phyloP scores from a whole-genome alignment of 805 yeast genomes.

The Yarrowia sp. region DNA sequence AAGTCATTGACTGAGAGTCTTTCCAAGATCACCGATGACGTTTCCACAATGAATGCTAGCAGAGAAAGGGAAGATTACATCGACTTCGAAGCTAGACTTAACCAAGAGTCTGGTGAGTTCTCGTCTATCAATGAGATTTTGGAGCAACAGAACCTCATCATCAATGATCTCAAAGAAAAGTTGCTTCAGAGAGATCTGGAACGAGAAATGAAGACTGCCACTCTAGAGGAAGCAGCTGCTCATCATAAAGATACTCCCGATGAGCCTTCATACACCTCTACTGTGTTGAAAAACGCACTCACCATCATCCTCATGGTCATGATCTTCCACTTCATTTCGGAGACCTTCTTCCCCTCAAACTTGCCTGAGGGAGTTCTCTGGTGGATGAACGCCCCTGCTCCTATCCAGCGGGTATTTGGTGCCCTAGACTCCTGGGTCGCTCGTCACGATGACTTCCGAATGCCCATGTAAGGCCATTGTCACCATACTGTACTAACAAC shows the following conservation, averaged over 20 bases:
- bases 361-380: conserved; percentile 26
- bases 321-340: conserved; percentile 15
- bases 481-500: not conserved
- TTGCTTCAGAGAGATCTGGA: conserved; percentile 1
- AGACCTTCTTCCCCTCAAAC: conserved; percentile 19
- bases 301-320: not conserved
- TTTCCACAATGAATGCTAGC: not conserved
- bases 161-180: conserved; percentile 14
- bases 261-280: not conserved
- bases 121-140: conserved; percentile 11
- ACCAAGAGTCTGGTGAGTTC: not conserved
- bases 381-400: conserved; percentile 31
- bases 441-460: conserved; percentile 19
- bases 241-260: no score
- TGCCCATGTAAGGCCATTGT: conserved; percentile 18
- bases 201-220: not conserved
- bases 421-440: conserved; percentile 29
- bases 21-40: conserved; percentile 1
- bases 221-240: no score
- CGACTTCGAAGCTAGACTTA: conserved; percentile 2
- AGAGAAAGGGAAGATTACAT: conserved; percentile 3
- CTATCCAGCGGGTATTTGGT: conserved; percentile 16
- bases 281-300: not conserved
- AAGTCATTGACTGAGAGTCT: not conserved
- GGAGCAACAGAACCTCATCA: conserved; percentile 31